These are phyloP conservation scores for Dittrichia graveolens DNA, from an alignment of 129 eudicot species.

Conservation along the genomic window DNA sequence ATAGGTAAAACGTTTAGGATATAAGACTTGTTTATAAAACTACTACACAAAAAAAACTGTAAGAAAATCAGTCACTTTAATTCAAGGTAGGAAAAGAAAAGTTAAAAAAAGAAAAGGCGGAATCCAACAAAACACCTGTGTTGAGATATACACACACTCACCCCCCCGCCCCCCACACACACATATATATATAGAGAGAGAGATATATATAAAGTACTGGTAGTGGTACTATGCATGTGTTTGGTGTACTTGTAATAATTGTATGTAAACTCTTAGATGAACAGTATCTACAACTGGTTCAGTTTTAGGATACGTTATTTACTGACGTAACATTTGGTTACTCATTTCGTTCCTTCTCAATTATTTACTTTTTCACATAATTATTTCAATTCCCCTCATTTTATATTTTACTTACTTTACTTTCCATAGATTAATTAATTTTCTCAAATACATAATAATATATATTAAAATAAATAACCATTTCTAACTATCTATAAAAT, in stretches of 20 bases:
- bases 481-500: no score
- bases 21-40: no score
- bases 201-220: not conserved
- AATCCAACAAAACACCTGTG: constrained; percentile 35
- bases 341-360: constrained; percentile 40
- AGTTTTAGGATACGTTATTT: constrained; percentile 21
- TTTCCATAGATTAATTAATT: no score
- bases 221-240: not conserved
- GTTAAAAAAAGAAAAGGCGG: not conserved
- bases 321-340: constrained; percentile 28
- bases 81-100: not conserved
- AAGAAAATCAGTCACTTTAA: constrained; percentile 22
- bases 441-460: no score
- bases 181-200: no score
- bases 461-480: no score
- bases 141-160: no score
- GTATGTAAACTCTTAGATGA: constrained; percentile 38
- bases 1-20: no score
- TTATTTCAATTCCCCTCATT: not conserved
- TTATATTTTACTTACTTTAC: no score
- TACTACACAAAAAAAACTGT: no score
- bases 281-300: constrained; percentile 31
- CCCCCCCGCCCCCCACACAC: no score
- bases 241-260: constrained; percentile 35
- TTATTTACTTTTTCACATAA: not conserved